A percentile compares a stretch with the other conserved stretches of the same genome.
These are phyloP conservation scores for Curvularia spicifera DNA, from an alignment of 2,329 filamentous ascomycete genomes.

Conservation along the genomic window DNA sequence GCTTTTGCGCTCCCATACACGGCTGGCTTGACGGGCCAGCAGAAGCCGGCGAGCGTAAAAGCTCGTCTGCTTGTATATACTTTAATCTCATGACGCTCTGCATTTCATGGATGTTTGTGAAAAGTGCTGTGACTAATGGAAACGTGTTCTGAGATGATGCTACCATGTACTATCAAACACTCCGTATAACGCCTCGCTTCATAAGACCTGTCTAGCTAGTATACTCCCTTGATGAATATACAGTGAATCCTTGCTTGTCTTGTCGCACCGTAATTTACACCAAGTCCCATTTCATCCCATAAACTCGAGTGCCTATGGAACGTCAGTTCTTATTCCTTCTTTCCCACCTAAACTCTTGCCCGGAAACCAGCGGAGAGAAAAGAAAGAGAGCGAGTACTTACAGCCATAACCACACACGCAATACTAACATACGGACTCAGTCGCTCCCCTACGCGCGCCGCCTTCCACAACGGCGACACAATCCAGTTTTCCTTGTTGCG, in stretches of 20 bases:
- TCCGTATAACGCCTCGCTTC: slow-evolving; percentile 6
- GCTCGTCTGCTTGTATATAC: slow-evolving; percentile 26
- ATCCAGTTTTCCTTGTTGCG: slow-evolving; percentile 84
- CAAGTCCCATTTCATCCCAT: slow-evolving; percentile 25
- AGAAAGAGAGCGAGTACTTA: too few species aligned
- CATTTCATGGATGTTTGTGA: neutral
- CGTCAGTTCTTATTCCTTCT: neutral
- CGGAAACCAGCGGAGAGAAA: too few species aligned
- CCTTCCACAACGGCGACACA: slow-evolving; percentile 94
- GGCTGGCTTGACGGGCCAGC: slow-evolving; percentile 3
- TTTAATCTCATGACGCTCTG: slow-evolving; percentile 23
- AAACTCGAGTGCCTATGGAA: slow-evolving; percentile 35
- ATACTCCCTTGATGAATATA: neutral
- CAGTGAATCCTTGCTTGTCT: neutral
- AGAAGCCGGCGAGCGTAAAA: slow-evolving; percentile 16
- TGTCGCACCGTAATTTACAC: neutral
- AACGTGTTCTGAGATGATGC: neutral
- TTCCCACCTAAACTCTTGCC: slow-evolving; percentile 12
- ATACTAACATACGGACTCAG: slow-evolving; percentile 94
- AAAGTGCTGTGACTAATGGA: neutral
- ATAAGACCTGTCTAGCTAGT: neutral
- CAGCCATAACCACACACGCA: slow-evolving; percentile 93
- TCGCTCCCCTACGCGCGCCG: slow-evolving; percentile 87
- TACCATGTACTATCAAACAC: neutral
- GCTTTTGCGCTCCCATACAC: slow-evolving; percentile 16